Evolutionary conservation across 345 rosid species (phyloP), one percentile per base, ranked within the genome.

Genomic region (Dipteronia dyeriana): DNA sequence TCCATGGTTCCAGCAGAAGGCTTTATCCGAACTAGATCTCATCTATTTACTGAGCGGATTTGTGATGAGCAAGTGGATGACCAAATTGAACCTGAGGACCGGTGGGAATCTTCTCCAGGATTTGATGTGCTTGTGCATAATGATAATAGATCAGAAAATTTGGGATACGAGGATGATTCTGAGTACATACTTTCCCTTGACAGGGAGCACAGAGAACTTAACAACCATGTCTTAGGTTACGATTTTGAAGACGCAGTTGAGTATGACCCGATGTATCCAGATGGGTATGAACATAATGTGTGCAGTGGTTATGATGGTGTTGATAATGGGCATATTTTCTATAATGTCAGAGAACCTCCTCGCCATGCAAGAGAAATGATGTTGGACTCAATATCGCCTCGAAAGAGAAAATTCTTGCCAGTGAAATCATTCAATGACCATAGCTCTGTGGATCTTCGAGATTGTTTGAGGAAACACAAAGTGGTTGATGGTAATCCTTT

Each of bases 61-160:
- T 61, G 72, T 72, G 82, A 80, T 53, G 82, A 84, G 31, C 74
- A 75, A 62, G 22, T 65, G 79, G 85, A 78, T 62, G 84, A 79
- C 70, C 84, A 43, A 20, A 59, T 81, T 78, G 86, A 81, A 31
- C 83, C 69, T 10, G 88, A 87, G 66, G 92, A 82, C 61, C 51
- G 57, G 63, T 67, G 80, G 86, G 92, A 86, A 77, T 89, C 88
- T 7, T 84, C 87, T 13, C 82, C 84, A 64, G 88, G 86, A 60
- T 87, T 86, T 79, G 90, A 87, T 75, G 89, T 86, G 78, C 87
- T 87, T 38, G 90, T 87, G 76, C 85, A 87, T 70, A 70, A 81
- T 79, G 83, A 86, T 61, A 78, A 83, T 78, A 84, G 80, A 69
- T 65, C 81, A 74, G 78, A 82, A 76, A 79, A 75, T 43, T 81